Percentiles rank a stretch among this genome's conserved stretches.
phyloP scores from a whole-genome alignment of 805 yeast species.

The Metschnikowia colocasiae region DNA sequence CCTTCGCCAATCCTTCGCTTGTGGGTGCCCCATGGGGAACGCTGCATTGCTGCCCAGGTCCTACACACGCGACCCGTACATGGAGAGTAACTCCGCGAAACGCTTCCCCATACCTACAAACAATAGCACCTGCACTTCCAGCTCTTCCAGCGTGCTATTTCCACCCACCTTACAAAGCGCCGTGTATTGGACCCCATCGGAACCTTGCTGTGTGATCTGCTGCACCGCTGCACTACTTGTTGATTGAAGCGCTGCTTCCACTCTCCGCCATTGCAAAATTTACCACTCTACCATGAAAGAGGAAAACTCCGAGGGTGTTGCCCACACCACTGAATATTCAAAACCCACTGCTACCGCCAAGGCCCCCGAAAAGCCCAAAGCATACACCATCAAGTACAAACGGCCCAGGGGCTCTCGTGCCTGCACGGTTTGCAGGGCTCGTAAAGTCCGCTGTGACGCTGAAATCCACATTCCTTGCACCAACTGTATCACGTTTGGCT shows the following conservation, averaged over 20 bases:
- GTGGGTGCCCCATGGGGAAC: not conserved
- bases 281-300: not conserved
- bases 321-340: not conserved
- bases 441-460: constrained; percentile 81
- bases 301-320: not conserved
- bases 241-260: not conserved
- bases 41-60: constrained; percentile 1
- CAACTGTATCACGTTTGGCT: constrained; percentile 67
- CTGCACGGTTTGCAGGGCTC: constrained; percentile 70
- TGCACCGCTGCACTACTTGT: not conserved
- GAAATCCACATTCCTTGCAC: constrained; percentile 51
- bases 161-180: not conserved
- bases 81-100: constrained; percentile 3
- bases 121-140: not conserved
- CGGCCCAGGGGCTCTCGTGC: constrained; percentile 67
- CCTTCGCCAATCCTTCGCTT: not conserved
- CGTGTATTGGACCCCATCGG: not conserved
- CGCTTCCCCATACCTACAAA: constrained; percentile 2
- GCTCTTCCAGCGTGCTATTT: not conserved
- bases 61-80: not conserved
- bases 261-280: not conserved
- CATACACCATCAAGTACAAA: constrained; percentile 45
- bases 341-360: not conserved
- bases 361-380: constrained; percentile 32
- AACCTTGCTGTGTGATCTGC: not conserved